Evolutionary conservation across 768 basidiomycete genomes (phyloP).

Genomic region (Phaeolepiota aurea): DNA sequence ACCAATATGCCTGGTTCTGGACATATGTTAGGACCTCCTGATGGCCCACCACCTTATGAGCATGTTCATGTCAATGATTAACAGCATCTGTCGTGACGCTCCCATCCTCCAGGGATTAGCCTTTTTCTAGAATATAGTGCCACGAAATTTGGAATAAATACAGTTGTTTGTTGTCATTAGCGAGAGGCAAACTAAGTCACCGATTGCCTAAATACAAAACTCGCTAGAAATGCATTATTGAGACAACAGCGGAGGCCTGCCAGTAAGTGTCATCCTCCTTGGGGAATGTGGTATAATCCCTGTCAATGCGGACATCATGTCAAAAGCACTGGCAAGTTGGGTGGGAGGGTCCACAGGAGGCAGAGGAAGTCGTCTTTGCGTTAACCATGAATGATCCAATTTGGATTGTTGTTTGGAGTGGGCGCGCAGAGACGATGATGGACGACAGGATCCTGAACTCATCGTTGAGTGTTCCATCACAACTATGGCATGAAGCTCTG

Average conservation of each 20-base stretch:
- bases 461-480: slow-evolving; percentile 21
- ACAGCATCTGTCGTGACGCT: neutral
- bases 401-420: neutral
- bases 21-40: slow-evolving; percentile 18
- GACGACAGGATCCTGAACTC: neutral
- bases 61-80: slow-evolving; percentile 5
- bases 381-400: neutral
- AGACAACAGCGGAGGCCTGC: too few relatives aligned
- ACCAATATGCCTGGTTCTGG: slow-evolving; percentile 29
- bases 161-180: too few relatives aligned
- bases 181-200: too few relatives aligned
- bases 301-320: slow-evolving; percentile 3
- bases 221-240: too few relatives aligned
- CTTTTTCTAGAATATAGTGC: too few relatives aligned
- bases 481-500: slow-evolving; percentile 25
- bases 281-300: slow-evolving; percentile 2
- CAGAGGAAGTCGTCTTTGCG: slow-evolving; percentile 2
- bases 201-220: too few relatives aligned
- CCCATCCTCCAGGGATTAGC: too few relatives aligned
- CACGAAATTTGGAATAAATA: too few relatives aligned
- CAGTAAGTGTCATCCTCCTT: too few relatives aligned
- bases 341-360: slow-evolving; percentile 3
- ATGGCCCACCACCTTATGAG: slow-evolving; percentile 14
- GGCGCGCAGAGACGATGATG: neutral
- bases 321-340: slow-evolving; percentile 6